Base-by-base conservation (phyloP, 768 basidiomycete species). In the Mycena vulgaris region DNA sequence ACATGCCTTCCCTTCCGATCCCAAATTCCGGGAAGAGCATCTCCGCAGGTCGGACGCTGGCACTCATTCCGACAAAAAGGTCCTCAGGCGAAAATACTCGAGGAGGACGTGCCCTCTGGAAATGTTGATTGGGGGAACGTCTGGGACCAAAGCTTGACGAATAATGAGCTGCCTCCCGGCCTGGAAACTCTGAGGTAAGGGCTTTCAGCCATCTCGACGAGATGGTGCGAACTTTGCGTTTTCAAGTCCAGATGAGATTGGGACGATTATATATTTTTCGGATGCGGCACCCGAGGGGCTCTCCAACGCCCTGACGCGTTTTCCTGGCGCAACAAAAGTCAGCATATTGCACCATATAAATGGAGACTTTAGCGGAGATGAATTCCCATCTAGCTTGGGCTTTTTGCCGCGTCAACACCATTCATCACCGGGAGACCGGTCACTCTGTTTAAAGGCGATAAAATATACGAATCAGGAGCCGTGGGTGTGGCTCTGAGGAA, bases 381-480 rank as follows among this genome's bases (percentile, higher is more conserved):
- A 10, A 25, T 30, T 21, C n/a, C n/a, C 13, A 40, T 64, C 19
- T 66, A 93, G 89, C 79, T 93, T 60, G 92, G 93, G 5, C 83
- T 95, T 23, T 78, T 92, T 25, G 91, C 90, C 0, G 84, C 93
- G 0, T 91, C 93, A 3, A 95, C 94, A 2, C 93, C 93, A 0
- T 95, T 95, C 77, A 80, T 93, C 7, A 95, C 93, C 1, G 94
- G 93, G 17, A 82, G 91, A 23, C 90, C 91, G 0, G 88, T 91
- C 31, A 95, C 94, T 0, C 81, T 95, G 13, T 89, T 94, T 68
- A 79, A 85, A 66, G 87, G 92, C 57, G 81, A 83, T 40, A 76
- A 84, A 1, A 85, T 93, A 28, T 78, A 86, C 63, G 89, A 88
- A 0, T 83, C 86, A 9, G 94, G 94, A 9, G 93, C 93, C 5